Percentiles rank a stretch among this genome's conserved stretches.
These are phyloP conservation scores for Fraxinus latifolia DNA, from an alignment of 305 asterid species.

Conservation along the genomic window DNA sequence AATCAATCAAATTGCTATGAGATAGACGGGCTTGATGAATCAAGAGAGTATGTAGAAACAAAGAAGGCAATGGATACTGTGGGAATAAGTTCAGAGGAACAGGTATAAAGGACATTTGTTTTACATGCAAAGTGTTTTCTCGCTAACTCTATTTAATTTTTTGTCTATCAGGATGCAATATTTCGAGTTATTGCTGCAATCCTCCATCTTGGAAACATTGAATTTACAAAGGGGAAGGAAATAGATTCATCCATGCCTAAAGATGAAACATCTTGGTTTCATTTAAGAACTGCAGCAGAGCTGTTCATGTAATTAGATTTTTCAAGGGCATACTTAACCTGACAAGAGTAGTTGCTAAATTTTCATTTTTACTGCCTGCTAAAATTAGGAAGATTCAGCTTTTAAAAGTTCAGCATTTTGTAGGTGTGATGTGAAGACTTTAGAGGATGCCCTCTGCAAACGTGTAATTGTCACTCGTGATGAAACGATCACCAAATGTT, in stretches of 20 bases:
- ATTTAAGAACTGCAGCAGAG: conserved; percentile 91
- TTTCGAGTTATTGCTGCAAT: conserved; percentile 95
- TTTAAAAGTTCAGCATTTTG: conserved; percentile 23
- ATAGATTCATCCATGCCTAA: conserved; percentile 92
- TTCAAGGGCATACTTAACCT: conserved; percentile 12
- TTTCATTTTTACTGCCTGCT: conserved; percentile 8
- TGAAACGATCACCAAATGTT: conserved; percentile 80
- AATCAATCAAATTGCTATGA: conserved; percentile 83
- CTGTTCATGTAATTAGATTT: conserved; percentile 69
- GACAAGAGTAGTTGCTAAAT: conserved; percentile 6
- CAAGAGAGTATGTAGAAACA: conserved; percentile 75
- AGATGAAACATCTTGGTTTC: conserved; percentile 92
- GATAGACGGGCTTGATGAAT: conserved; percentile 80
- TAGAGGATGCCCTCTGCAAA: conserved; percentile 92
- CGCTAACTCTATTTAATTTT: conserved; percentile 12
- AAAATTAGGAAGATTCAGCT: not conserved
- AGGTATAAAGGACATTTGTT: conserved; percentile 46
- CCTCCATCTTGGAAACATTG: conserved; percentile 96
- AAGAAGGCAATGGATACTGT: conserved; percentile 98
- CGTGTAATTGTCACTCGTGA: conserved; percentile 96
- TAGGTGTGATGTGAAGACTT: conserved; percentile 90
- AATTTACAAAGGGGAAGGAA: conserved; percentile 84
- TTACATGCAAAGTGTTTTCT: conserved; percentile 9
- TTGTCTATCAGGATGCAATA: conserved; percentile 70
- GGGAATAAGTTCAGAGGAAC: conserved; percentile 85